phyloP scores from a whole-genome alignment of 208 protist species.

The Blastocrithidia nonstop region DNA sequence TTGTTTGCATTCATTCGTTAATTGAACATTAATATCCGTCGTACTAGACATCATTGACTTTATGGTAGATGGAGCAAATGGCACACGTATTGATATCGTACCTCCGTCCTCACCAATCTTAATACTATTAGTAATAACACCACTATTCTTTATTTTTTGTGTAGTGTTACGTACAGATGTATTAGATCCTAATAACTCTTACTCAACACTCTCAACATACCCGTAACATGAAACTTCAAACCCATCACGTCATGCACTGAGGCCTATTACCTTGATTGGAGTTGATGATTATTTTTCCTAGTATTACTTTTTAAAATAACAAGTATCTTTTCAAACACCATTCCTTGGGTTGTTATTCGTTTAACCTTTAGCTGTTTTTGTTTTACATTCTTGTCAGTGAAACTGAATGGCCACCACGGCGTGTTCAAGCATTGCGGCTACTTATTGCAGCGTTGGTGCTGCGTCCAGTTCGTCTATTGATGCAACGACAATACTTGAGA shows the following conservation, averaged over 20 bases:
- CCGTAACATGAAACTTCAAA: slow-evolving; percentile 67
- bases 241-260: slow-evolving; percentile 19
- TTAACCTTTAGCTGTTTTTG: neutral
- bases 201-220: slow-evolving; percentile 60
- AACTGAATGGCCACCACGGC: slow-evolving; percentile 59
- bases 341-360: slow-evolving; percentile 1
- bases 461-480: neutral
- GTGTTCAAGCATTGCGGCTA: slow-evolving; percentile 51
- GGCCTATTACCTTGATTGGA: slow-evolving; percentile 12
- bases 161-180: neutral
- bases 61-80: slow-evolving; percentile 21
- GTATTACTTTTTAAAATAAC: too few species aligned
- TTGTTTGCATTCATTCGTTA: too few species aligned
- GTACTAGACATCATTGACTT: slow-evolving; percentile 5
- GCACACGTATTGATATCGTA: slow-evolving; percentile 33
- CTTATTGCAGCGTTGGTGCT: slow-evolving; percentile 10
- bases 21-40: neutral
- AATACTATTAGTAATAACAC: neutral
- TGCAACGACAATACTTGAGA: too few species aligned
- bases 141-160: neutral
- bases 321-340: neutral
- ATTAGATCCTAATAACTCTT: slow-evolving; percentile 12
- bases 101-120: neutral
- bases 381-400: slow-evolving; percentile 3
- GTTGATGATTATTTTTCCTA: too few species aligned